Percentiles rank a stretch among this genome's conserved stretches.
These are phyloP conservation scores for Aphanomyces invadans DNA, from an alignment of 352 stramenopile species.

Conservation along the genomic window DNA sequence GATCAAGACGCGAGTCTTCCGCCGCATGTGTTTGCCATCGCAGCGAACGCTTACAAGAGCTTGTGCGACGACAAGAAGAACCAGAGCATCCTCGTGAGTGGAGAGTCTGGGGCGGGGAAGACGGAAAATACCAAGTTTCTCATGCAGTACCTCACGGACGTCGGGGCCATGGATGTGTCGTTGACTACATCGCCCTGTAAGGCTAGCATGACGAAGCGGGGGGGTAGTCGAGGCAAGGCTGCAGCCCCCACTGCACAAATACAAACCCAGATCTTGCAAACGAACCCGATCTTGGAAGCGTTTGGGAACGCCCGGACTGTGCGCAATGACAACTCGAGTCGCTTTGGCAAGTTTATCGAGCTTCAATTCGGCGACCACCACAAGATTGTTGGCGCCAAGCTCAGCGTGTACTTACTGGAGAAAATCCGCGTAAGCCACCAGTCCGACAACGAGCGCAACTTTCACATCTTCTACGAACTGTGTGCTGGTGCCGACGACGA, in stretches of 20 bases:
- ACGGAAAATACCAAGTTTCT: constrained; percentile 96
- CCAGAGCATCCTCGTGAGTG: constrained; percentile 91
- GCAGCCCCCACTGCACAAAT: constrained; percentile 46
- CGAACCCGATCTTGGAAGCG: constrained; percentile 95
- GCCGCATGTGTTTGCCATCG: constrained; percentile 89
- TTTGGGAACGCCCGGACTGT: constrained; percentile 97
- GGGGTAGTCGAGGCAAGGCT: too few relatives aligned
- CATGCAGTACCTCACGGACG: constrained; percentile 92
- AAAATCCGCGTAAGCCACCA: constrained; percentile 94
- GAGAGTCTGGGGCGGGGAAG: constrained; percentile 91
- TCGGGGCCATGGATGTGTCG: constrained; percentile 32
- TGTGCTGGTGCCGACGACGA: constrained; percentile 67
- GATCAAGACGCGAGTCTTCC: constrained; percentile 29
- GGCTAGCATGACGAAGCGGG: too few relatives aligned
- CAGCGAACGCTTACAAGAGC: constrained; percentile 72
- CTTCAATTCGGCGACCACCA: constrained; percentile 75
- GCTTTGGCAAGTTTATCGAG: constrained; percentile 96
- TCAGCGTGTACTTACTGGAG: constrained; percentile 95
- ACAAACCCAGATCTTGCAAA: constrained; percentile 87
- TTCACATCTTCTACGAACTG: constrained; percentile 96
- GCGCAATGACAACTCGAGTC: constrained; percentile 93
- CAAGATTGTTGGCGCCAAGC: constrained; percentile 86
- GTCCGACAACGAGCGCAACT: constrained; percentile 87
- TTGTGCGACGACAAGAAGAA: constrained; percentile 55
- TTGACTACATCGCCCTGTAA: background rate